Percentiles rank a stretch among this genome's conserved stretches.
Evolutionary conservation across 164 flowering plant genomes (phyloP).

Genomic region (Magnolia sinica): DNA sequence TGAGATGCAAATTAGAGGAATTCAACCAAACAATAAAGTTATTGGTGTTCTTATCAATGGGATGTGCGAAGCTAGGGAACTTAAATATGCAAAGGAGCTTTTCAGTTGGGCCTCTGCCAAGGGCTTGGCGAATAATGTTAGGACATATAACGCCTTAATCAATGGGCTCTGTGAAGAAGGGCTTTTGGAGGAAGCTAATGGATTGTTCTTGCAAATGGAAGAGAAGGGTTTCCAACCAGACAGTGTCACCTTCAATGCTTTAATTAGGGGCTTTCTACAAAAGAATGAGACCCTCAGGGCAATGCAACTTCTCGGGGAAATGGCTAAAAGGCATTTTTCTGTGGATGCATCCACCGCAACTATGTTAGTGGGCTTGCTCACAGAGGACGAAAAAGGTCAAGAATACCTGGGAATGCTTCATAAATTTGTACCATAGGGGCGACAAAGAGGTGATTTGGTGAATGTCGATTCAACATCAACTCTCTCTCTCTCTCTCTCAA

Average conservation of each 20-base stretch:
- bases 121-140: conserved; percentile 3
- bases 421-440: conserved; percentile 17
- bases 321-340: conserved; percentile 33
- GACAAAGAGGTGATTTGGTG: neutral
- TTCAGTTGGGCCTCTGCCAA: conserved; percentile 18
- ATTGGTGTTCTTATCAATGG: conserved; percentile 42
- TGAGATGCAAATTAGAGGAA: no score
- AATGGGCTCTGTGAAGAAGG: conserved; percentile 7
- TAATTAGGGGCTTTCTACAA: conserved; percentile 32
- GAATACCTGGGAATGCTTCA: conserved; percentile 35
- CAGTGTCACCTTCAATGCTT: conserved; percentile 33
- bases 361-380: conserved; percentile 32
- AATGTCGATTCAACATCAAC: no score
- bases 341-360: conserved; percentile 37
- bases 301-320: conserved; percentile 40
- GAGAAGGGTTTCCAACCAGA: conserved; percentile 41
- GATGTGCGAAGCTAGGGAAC: conserved; percentile 22
- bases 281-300: conserved; percentile 26
- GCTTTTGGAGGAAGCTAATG: conserved; percentile 4
- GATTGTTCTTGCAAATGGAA: conserved; percentile 34
- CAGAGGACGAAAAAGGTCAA: conserved; percentile 21
- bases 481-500: no score
- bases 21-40: conserved; percentile 5
- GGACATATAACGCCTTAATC: neutral
- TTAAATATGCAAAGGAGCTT: conserved; percentile 36